A percentile compares a stretch with the other conserved stretches of the same genome.
phyloP scores from a whole-genome alignment of 768 basidiomycete genomes.

The Fibroporia radiculosa region DNA sequence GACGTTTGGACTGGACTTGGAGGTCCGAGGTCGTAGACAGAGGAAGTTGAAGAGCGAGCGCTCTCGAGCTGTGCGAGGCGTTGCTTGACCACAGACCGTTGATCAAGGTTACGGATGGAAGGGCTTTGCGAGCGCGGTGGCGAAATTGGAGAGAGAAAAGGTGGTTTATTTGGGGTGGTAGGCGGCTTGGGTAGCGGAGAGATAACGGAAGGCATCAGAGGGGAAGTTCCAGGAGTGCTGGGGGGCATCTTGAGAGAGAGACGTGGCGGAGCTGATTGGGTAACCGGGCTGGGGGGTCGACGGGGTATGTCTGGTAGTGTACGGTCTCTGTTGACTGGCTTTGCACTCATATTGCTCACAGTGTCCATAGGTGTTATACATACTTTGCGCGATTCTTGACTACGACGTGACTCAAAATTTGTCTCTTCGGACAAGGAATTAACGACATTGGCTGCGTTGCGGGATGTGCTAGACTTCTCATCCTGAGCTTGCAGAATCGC shows the following conservation, averaged over 20 bases:
- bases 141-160: conserved; percentile 16
- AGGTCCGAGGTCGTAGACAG: too few relatives aligned
- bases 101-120: conserved; percentile 54
- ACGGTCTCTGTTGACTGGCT: too few relatives aligned
- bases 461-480: conserved; percentile 8
- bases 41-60: conserved; percentile 13
- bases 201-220: conserved; percentile 1
- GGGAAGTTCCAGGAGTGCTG: neutral
- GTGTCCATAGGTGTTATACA: too few relatives aligned
- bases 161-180: conserved; percentile 11
- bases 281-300: conserved; percentile 15
- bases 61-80: conserved; percentile 55
- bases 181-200: conserved; percentile 15
- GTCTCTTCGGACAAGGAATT: neutral
- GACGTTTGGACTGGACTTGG: conserved; percentile 5
- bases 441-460: neutral
- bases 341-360: too few relatives aligned
- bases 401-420: too few relatives aligned
- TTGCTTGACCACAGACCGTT: conserved; percentile 57
- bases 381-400: too few relatives aligned
- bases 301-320: conserved; percentile 9
- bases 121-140: conserved; percentile 37
- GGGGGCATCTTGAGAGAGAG: neutral
- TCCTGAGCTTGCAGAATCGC: conserved; percentile 37
- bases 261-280: conserved; percentile 12